Evolutionary conservation across 441 rosid genomes (phyloP).

Genomic region (Gossypium aridum): DNA sequence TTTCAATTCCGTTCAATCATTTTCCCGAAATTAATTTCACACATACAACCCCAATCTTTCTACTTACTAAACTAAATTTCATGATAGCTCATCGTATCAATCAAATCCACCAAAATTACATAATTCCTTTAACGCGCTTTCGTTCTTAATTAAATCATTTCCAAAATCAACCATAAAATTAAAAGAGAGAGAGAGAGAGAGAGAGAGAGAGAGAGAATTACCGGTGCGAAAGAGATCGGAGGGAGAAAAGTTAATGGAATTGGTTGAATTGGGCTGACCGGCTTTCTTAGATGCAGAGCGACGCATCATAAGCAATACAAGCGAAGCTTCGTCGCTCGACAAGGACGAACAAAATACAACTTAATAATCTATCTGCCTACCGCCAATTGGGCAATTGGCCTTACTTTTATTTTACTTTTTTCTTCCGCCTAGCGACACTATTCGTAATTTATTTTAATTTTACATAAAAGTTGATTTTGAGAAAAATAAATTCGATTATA

Average conservation of each 20-base stretch:
- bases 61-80: background rate
- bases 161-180: background rate
- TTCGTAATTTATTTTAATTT: background rate
- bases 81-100: background rate
- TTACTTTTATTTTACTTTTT: background rate
- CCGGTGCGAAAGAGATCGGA: slow-evolving; percentile 95
- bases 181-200: background rate
- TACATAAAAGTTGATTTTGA: background rate
- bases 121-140: background rate
- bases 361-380: background rate
- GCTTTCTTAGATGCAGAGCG: slow-evolving; percentile 68
- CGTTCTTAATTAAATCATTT: background rate
- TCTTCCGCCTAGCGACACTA: background rate
- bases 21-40: background rate
- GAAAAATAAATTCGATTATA: background rate
- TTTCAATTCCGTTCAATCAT: background rate
- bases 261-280: slow-evolving; percentile 59
- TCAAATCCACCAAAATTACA: background rate
- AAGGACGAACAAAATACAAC: background rate
- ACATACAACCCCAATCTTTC: background rate
- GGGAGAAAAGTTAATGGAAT: slow-evolving; percentile 47
- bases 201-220: slow-evolving; percentile 10
- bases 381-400: background rate
- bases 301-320: slow-evolving; percentile 68
- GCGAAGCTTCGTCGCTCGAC: slow-evolving; percentile 10